phyloP scores from a whole-genome alignment of 345 rosid species.

The Lumnitzera racemosa region DNA sequence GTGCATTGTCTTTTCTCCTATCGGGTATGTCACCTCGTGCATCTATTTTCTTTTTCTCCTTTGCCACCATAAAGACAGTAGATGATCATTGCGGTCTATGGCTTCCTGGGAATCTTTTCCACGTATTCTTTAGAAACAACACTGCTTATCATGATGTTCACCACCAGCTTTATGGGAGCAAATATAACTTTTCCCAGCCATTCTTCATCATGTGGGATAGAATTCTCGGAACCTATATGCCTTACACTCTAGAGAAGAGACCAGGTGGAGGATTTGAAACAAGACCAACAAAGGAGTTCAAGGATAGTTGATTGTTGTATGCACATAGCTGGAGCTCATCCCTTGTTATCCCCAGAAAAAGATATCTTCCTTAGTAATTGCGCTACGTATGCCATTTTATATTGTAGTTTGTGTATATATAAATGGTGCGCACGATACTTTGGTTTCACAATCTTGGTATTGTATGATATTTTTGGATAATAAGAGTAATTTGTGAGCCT shows the following conservation, averaged over 20 bases:
- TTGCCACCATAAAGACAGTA: conserved; percentile 81
- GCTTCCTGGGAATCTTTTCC: conserved; percentile 82
- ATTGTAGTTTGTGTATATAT: too few relatives aligned
- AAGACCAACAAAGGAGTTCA: conserved; percentile 42
- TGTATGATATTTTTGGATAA: too few relatives aligned
- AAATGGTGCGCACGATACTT: too few relatives aligned
- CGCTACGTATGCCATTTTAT: too few relatives aligned
- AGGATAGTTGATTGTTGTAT: conserved; percentile 27
- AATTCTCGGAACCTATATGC: conserved; percentile 85
- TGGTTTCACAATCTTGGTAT: too few relatives aligned
- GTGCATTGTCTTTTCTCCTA: conserved; percentile 67
- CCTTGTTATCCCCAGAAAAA: too few relatives aligned
- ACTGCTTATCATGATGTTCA: conserved; percentile 82
- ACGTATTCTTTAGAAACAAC: conserved; percentile 63
- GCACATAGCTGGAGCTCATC: neutral
- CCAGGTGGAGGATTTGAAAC: conserved; percentile 73
- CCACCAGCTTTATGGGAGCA: conserved; percentile 78
- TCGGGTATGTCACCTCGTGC: conserved; percentile 84
- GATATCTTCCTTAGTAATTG: too few relatives aligned
- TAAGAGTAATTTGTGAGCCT: too few relatives aligned
- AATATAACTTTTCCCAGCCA: conserved; percentile 76
- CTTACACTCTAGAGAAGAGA: conserved; percentile 67
- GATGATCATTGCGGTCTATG: conserved; percentile 81
- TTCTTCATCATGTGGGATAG: conserved; percentile 77
- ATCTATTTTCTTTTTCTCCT: conserved; percentile 80